Evolutionary conservation across 202 grass and related monocot species (phyloP), one percentile per base, ranked within the genome.

Genomic region (Setaria viridis): DNA sequence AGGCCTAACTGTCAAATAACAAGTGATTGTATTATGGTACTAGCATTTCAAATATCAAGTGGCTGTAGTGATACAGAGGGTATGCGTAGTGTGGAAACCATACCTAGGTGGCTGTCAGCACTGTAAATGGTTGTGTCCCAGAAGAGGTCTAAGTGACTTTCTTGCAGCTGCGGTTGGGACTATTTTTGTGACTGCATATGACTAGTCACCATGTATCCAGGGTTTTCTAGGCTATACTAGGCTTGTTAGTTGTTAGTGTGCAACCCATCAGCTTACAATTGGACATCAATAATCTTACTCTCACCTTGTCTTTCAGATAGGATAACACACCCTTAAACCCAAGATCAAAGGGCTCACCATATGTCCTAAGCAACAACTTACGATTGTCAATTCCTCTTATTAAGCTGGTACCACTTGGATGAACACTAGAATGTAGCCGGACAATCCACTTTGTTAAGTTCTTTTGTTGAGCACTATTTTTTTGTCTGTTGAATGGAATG

Each of bases 11-110:
- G 32, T 34, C 3, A 74, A 50, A 74, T 60, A 29, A 29, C 8
- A 60, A 51, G 13, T 73, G 29, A 2, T 10, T 53, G 3, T 49
- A 72, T 32, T 19, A 73, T 73, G 13, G 45, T 50, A 33, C 25
- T 72, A 72, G 11, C 45, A 72, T 16, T 72, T 72, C 8, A 71
- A 72, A 72, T 72, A 8, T 9, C 45, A 51, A 50, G 46, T 72
- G 21, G 13, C 16, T 72, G 8, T 68, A 70, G 43, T 16, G 45
- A 30, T 72, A 30, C 6, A 72, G 16, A 72, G 25, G 2, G 21
- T 72, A 7, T 47, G 2, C n/a, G 1, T 46, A 25, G 41, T 25
- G 11, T 30, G 43, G 20, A 46, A 46, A 47, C 45, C 42, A 8
- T 47, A 47, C 68, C 20, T 71, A 48, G 20, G 68, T 50, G 48